These are phyloP conservation scores for Peterozyma toletana DNA, from an alignment of 805 yeast species.

Conservation along the genomic window DNA sequence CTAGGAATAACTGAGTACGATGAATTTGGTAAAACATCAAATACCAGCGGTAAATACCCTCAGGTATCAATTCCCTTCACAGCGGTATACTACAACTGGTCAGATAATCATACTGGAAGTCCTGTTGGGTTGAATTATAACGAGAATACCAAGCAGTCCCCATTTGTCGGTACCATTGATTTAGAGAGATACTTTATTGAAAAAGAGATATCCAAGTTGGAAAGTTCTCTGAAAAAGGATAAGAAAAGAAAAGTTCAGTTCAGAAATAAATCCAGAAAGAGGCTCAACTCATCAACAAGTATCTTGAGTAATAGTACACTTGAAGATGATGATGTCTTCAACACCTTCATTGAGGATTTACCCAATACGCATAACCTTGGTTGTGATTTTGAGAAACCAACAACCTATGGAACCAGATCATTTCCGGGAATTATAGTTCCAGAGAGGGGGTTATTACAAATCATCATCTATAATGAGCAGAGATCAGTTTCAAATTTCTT, in stretches of 20 bases:
- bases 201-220: conserved; percentile 9
- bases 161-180: conserved; percentile 24
- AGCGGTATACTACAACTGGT: conserved; percentile 18
- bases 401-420: conserved; percentile 10
- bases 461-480: conserved; percentile 22
- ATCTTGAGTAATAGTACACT: no score
- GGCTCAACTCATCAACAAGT: no score
- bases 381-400: background rate
- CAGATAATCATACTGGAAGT: background rate
- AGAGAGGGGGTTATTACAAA: conserved; percentile 18
- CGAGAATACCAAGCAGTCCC: conserved; percentile 13
- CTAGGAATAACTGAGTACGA: conserved; percentile 12
- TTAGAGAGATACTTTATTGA: conserved; percentile 17
- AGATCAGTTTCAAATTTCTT: conserved; percentile 17
- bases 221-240: background rate
- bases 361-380: no score
- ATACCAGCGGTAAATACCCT: conserved; percentile 1
- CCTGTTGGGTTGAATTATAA: background rate
- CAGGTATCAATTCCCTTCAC: conserved; percentile 15
- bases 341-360: background rate
- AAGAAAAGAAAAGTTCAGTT: background rate
- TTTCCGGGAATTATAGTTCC: conserved; percentile 23
- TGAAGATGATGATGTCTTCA: no score
- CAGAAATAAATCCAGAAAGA: no score
- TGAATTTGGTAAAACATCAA: background rate